Percentiles rank a stretch among this genome's conserved stretches.
phyloP scores from a whole-genome alignment of 164 flowering plant genomes.

The Stephania japonica region DNA sequence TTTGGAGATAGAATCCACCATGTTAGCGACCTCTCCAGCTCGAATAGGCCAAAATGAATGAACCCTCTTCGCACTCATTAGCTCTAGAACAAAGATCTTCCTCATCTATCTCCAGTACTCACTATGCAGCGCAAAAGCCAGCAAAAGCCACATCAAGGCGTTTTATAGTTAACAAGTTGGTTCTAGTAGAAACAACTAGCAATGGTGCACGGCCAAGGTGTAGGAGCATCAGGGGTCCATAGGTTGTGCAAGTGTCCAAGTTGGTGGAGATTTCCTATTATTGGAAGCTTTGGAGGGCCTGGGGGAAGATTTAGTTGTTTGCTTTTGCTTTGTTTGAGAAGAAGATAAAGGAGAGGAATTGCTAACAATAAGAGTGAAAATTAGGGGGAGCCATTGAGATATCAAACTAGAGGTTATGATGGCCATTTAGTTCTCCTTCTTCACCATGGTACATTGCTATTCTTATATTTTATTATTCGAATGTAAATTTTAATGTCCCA shows the following conservation, averaged over 20 bases:
- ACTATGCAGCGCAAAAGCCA: neutral
- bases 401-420: too few relatives aligned
- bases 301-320: neutral
- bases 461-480: too few relatives aligned
- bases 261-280: slow-evolving; percentile 9
- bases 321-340: too few relatives aligned
- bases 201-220: slow-evolving; percentile 4
- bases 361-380: too few relatives aligned
- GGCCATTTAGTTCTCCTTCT: too few relatives aligned
- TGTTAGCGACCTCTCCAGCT: slow-evolving; percentile 2
- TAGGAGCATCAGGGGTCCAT: slow-evolving; percentile 7
- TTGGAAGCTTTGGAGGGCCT: slow-evolving; percentile 4
- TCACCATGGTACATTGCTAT: too few relatives aligned
- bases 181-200: slow-evolving; percentile 9
- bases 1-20: slow-evolving; percentile 4
- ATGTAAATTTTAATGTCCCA: too few relatives aligned
- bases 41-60: slow-evolving; percentile 4
- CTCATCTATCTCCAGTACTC: slow-evolving; percentile 9
- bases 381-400: too few relatives aligned
- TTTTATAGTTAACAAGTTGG: neutral
- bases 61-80: slow-evolving; percentile 9
- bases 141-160: slow-evolving; percentile 4
- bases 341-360: too few relatives aligned
- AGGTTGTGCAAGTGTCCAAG: slow-evolving; percentile 3
- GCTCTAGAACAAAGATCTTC: slow-evolving; percentile 3